Conservation (phyloP, 2,329 filamentous ascomycete species). For the Cladosporium sp. region DNA sequence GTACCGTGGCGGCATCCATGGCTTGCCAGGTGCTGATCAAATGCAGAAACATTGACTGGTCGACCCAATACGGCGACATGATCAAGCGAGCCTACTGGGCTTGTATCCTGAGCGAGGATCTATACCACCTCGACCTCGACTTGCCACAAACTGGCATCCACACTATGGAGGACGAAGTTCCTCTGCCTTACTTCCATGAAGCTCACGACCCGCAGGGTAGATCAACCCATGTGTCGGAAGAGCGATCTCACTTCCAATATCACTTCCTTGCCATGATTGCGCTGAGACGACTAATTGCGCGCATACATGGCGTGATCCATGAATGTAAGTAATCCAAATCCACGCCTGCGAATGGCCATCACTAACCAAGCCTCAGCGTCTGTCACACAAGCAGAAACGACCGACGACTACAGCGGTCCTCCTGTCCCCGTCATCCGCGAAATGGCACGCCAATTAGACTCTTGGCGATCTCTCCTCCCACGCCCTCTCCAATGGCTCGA, state of each 20-base stretch:
- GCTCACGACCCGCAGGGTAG: constrained; percentile 32
- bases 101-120: constrained; percentile 48
- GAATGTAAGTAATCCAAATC: constrained; percentile 43
- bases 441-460: constrained; percentile 51
- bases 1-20: constrained; percentile 52
- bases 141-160: constrained; percentile 54
- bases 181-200: constrained; percentile 51
- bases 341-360: neutral
- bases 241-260: constrained; percentile 52
- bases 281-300: constrained; percentile 49
- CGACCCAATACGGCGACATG: constrained; percentile 47
- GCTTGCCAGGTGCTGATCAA: constrained; percentile 55
- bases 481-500: constrained; percentile 55
- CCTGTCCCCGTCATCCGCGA: constrained; percentile 46
- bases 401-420: constrained; percentile 35
- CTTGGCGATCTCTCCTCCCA: constrained; percentile 57
- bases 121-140: constrained; percentile 56
- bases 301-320: constrained; percentile 50
- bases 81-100: constrained; percentile 55
- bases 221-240: constrained; percentile 37
- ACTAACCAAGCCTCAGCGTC: constrained; percentile 17
- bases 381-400: constrained; percentile 24
- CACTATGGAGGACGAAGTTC: constrained; percentile 49
- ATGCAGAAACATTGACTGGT: constrained; percentile 45
- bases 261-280: constrained; percentile 59